These are phyloP conservation scores for Arabis alpina DNA, from an alignment of 345 rosid species.

Conservation along the genomic window DNA sequence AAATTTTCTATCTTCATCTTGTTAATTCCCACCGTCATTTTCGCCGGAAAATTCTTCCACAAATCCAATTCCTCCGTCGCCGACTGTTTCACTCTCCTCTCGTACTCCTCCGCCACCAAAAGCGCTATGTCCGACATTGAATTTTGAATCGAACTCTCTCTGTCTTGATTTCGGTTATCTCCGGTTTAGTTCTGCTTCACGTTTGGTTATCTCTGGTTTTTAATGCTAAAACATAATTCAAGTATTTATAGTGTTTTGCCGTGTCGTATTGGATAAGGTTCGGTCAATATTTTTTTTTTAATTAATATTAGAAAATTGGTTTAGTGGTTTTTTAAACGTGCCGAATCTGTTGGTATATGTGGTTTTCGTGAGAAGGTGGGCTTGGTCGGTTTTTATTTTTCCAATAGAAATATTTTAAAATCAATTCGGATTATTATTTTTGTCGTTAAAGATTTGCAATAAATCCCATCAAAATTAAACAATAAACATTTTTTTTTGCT, in stretches of 20 bases:
- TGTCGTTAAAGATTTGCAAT: too few species aligned
- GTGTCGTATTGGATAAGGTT: conserved; percentile 37
- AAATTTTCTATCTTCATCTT: conserved; percentile 39
- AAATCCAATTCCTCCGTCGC: conserved; percentile 23
- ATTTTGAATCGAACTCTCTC: not conserved
- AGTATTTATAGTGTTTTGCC: conserved; percentile 35
- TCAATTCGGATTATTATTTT: too few species aligned
- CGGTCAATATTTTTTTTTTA: conserved; percentile 7
- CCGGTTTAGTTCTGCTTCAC: conserved; percentile 11
- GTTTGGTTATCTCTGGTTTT: conserved; percentile 35
- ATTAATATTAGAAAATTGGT: not conserved
- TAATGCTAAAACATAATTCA: not conserved
- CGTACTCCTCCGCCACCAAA: conserved; percentile 46
- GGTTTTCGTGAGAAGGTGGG: conserved; percentile 37
- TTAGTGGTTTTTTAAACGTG: conserved; percentile 26
- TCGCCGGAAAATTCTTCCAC: conserved; percentile 36
- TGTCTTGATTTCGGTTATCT: conserved; percentile 24
- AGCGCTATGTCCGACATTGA: conserved; percentile 45
- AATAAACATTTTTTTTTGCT: too few species aligned
- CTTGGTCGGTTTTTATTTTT: conserved; percentile 30
- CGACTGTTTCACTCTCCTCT: conserved; percentile 26
- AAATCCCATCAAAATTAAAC: too few species aligned
- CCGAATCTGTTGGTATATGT: conserved; percentile 32
- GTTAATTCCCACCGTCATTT: conserved; percentile 18
- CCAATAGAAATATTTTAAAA: not conserved